phyloP scores from a whole-genome alignment of 192 early-diverging fungal species.

The Lunasporangiospora selenospora region DNA sequence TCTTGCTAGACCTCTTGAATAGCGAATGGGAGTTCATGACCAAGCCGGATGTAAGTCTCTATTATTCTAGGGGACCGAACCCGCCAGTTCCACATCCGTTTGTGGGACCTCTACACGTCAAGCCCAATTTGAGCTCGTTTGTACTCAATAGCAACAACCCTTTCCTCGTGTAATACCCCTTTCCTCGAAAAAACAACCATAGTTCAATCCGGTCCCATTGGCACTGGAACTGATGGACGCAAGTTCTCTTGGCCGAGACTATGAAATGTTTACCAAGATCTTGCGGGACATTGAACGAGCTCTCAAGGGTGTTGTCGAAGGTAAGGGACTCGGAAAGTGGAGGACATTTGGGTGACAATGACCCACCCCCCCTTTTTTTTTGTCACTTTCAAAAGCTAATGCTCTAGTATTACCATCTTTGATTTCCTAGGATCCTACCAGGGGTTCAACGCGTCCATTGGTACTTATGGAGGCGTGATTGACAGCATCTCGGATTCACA shows the following conservation, averaged over 20 bases:
- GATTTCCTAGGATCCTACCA: conserved; percentile 77
- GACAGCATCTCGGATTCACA: conserved; percentile 72
- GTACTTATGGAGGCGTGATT: conserved; percentile 80
- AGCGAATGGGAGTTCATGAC: conserved; percentile 64
- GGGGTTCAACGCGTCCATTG: conserved; percentile 83
- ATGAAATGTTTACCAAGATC: conserved; percentile 67
- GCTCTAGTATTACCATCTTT: conserved; percentile 1
- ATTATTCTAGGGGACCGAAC: too few species aligned
- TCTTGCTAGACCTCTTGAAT: conserved; percentile 39
- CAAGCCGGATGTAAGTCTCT: conserved; percentile 55
- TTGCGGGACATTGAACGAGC: conserved; percentile 67
- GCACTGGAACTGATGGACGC: conserved; percentile 78
- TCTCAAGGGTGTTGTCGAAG: conserved; percentile 73
- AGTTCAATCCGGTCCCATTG: conserved; percentile 78
- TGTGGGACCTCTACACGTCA: too few species aligned
- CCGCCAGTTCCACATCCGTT: too few species aligned
- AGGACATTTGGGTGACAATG: not conserved
- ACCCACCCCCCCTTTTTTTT: not conserved
- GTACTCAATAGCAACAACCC: too few species aligned
- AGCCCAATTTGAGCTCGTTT: too few species aligned
- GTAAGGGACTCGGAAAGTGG: conserved; percentile 31
- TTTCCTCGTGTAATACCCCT: too few species aligned
- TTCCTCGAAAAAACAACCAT: too few species aligned
- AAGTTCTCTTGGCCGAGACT: conserved; percentile 70
- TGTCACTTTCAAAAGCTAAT: not conserved